Conservation (phyloP, 306 rosid genomes). For the Abrus precatorius region DNA sequence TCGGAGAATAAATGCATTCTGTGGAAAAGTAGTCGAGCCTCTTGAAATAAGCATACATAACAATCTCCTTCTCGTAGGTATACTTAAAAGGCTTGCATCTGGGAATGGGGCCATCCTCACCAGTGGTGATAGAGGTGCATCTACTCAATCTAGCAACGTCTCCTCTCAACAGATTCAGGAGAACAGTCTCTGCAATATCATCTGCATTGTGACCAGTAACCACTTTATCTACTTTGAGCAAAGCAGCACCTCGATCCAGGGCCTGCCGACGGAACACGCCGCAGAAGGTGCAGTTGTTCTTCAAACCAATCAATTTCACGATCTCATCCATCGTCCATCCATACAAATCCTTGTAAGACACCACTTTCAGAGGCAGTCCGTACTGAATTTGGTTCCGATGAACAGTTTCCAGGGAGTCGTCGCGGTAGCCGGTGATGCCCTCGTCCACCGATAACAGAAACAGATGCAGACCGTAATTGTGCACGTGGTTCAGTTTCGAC, state of each 20-base stretch:
- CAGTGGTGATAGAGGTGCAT: constrained; percentile 89
- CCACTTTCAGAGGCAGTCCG: constrained; percentile 77
- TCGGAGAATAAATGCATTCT: constrained; percentile 98
- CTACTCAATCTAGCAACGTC: constrained; percentile 92
- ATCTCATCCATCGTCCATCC: constrained; percentile 99
- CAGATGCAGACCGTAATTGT: constrained; percentile 85
- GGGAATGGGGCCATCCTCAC: constrained; percentile 98
- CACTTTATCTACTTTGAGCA: constrained; percentile 86
- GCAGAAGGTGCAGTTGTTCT: constrained; percentile 96
- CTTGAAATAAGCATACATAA: constrained; percentile 96
- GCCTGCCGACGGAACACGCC: constrained; percentile 99
- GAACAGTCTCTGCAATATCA: constrained; percentile 94
- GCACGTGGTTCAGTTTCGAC: constrained; percentile 73
- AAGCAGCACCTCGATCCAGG: constrained; percentile 90
- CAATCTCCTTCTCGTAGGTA: constrained; percentile 96
- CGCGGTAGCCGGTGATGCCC: constrained; percentile 96
- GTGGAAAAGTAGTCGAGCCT: constrained; percentile 96
- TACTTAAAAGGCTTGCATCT: constrained; percentile 98
- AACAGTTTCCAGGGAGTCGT: constrained; percentile 92
- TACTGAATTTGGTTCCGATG: constrained; percentile 88
- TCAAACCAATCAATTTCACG: constrained; percentile 79
- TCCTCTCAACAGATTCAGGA: constrained; percentile 84
- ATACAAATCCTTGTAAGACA: constrained; percentile 89
- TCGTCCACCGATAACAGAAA: constrained; percentile 89
- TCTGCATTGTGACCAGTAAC: constrained; percentile 97